Percentiles rank a stretch among this genome's conserved stretches.
These are phyloP conservation scores for Penicillium antarcticum DNA, from an alignment of 495 filamentous ascomycete species.

Conservation along the genomic window DNA sequence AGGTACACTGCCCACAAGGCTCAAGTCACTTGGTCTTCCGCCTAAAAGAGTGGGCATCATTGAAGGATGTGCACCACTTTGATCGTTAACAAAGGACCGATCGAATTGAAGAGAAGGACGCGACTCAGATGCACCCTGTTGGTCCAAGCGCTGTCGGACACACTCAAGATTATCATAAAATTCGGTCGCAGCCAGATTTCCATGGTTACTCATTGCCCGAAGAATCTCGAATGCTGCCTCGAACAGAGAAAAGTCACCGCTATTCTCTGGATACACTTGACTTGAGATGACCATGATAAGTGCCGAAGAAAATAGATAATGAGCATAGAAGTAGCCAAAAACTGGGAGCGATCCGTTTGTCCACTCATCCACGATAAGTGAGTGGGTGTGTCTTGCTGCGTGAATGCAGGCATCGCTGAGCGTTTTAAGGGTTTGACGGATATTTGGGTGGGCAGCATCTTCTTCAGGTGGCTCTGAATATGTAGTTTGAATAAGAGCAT, in stretches of 20 bases:
- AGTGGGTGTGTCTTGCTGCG: conserved; percentile 26
- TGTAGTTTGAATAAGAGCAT: conserved; percentile 21
- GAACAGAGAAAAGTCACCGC: conserved; percentile 19
- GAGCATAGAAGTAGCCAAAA: conserved; percentile 33
- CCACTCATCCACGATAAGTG: conserved; percentile 34
- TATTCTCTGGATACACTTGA: conserved; percentile 16
- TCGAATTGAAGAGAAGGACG: not conserved
- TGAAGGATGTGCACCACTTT: too few relatives aligned
- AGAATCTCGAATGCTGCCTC: conserved; percentile 30
- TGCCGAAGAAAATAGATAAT: conserved; percentile 32
- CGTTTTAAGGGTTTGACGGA: conserved; percentile 17
- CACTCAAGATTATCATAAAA: conserved; percentile 29
- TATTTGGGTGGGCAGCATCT: conserved; percentile 12
- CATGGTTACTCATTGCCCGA: conserved; percentile 24
- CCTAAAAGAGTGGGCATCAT: too few relatives aligned
- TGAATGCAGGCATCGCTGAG: conserved; percentile 33
- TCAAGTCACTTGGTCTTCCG: not conserved
- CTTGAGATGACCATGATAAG: conserved; percentile 32
- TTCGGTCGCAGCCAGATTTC: conserved; percentile 30
- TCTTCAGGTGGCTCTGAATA: conserved; percentile 2
- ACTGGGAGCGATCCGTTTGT: conserved; percentile 30
- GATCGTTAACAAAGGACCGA: not conserved
- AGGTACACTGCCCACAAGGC: not conserved
- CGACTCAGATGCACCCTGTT: not conserved
- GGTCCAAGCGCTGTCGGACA: conserved; percentile 15